Evolutionary conservation across 257 asterid species (phyloP).

Genomic region (Galeopsis tetrahit): DNA sequence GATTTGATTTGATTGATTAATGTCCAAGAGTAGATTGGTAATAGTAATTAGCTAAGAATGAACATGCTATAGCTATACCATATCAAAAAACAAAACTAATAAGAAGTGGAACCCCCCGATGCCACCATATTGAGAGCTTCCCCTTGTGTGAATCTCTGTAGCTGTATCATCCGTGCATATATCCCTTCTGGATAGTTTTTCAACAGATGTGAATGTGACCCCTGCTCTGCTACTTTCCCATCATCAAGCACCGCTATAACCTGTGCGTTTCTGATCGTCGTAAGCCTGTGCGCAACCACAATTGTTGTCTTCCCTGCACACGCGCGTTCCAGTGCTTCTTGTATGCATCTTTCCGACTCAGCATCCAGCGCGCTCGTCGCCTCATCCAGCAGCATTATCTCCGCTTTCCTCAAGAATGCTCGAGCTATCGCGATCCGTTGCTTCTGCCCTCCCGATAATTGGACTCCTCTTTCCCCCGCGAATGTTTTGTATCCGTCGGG

Average conservation of each 20-base stretch:
- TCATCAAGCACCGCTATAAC: constrained; percentile 85
- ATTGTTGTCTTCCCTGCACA: constrained; percentile 78
- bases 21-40: not conserved
- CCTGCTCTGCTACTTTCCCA: constrained; percentile 90
- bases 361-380: constrained; percentile 90
- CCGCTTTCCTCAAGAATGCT: constrained; percentile 74
- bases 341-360: constrained; percentile 50
- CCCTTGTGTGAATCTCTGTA: constrained; percentile 76
- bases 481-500: constrained; percentile 59
- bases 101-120: constrained; percentile 22
- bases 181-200: constrained; percentile 72
- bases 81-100: constrained; percentile 44
- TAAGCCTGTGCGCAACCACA: constrained; percentile 80
- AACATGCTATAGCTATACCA: constrained; percentile 57
- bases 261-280: constrained; percentile 75
- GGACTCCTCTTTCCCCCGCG: constrained; percentile 84
- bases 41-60: constrained; percentile 36
- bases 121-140: constrained; percentile 60
- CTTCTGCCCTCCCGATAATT: constrained; percentile 87
- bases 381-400: constrained; percentile 78
- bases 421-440: constrained; percentile 84
- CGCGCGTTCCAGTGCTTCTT: constrained; percentile 53
- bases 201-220: constrained; percentile 83
- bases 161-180: constrained; percentile 85
- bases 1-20: not conserved